Evolutionary conservation across 148 eudicot genomes (phyloP), one percentile per base, ranked within the genome.

Genomic region (Cornus controversa): DNA sequence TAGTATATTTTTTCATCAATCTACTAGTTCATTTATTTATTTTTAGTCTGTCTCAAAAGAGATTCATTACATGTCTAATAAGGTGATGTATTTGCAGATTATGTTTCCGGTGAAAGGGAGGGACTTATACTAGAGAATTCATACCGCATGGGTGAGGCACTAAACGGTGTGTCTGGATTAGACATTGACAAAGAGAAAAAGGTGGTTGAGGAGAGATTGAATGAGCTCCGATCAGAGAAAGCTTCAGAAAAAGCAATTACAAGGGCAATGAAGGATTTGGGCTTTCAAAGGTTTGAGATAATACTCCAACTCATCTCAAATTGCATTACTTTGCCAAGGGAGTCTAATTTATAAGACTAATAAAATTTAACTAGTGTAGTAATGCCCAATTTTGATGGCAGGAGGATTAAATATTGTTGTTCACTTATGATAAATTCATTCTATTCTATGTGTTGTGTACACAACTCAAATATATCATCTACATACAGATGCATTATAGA

Each of bases 191-290:
- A 11, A 6, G 91, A 86, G 78, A 84, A 74, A 73, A 84, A 73
- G 74, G 64, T 88, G 50, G 50, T 82, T 31, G 83, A 82, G 13
- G 70, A 81, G 11, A 90, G 65, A 66, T 65, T 86, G 63, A 66
- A 50, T 22, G 85, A 82, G 67, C 89, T 90, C 2, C 67, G 26
- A 66, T 71, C 77, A 47, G 64, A 78, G 27, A 78, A 42, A 26
- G 80, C 83, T 26, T 57, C 80, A 8, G 65, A 80, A 20, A 71
- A 72, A 6, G 62, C 60, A 29, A 77, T 86, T 58, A 87, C 78
- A 71, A 69, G 63, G 63, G 75, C 84, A 36, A 80, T 89, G 90
- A 83, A 82, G 75, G 90, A 89, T 45, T 71, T 91, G 70, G 95
- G 90, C 10, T 75, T 82, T 58, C 81, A 91, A 40, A 91, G 95